phyloP scores from a whole-genome alignment of 2,329 filamentous ascomycete species.

The Sordariomycetes sp. region DNA sequence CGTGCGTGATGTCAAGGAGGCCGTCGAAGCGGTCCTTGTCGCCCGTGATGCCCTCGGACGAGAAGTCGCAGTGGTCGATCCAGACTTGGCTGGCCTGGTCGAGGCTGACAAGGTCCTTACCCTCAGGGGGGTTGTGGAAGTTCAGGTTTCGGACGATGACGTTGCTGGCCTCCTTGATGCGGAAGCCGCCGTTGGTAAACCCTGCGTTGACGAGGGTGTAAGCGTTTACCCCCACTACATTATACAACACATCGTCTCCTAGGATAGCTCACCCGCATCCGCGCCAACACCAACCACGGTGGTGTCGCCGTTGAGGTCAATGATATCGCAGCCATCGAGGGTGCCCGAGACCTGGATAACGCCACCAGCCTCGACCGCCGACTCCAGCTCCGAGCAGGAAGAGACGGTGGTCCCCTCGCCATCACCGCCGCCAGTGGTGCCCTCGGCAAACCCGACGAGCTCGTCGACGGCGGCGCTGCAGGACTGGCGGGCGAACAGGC shows the following conservation, averaged over 20 bases:
- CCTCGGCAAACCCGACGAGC: conserved; percentile 19
- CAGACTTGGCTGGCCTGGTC: conserved; percentile 36
- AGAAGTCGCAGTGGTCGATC: conserved; percentile 34
- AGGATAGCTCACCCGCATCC: conserved; percentile 19
- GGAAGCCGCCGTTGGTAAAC: conserved; percentile 33
- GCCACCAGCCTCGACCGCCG: conserved; percentile 23
- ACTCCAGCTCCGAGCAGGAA: conserved; percentile 26
- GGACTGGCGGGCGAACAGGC: neutral
- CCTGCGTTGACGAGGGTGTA: conserved; percentile 8
- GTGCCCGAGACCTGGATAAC: conserved; percentile 35
- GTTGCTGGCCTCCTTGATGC: conserved; percentile 34
- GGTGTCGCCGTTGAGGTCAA: conserved; percentile 37
- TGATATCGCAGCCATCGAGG: conserved; percentile 26
- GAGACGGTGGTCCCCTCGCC: conserved; percentile 32
- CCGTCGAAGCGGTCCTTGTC: conserved; percentile 34
- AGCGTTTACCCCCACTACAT: neutral
- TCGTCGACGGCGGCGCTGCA: conserved; percentile 1
- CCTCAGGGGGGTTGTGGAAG: conserved; percentile 33
- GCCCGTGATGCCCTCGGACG: conserved; percentile 18
- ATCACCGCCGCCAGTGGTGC: conserved; percentile 33
- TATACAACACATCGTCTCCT: neutral
- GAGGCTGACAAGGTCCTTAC: conserved; percentile 40
- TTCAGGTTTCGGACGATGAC: conserved; percentile 48
- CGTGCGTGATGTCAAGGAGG: conserved; percentile 31
- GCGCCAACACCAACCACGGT: conserved; percentile 38